A percentile compares a stretch with the other conserved stretches of the same genome.
Evolutionary conservation across 768 basidiomycete species (phyloP).

Genomic region (Boletales sp.): DNA sequence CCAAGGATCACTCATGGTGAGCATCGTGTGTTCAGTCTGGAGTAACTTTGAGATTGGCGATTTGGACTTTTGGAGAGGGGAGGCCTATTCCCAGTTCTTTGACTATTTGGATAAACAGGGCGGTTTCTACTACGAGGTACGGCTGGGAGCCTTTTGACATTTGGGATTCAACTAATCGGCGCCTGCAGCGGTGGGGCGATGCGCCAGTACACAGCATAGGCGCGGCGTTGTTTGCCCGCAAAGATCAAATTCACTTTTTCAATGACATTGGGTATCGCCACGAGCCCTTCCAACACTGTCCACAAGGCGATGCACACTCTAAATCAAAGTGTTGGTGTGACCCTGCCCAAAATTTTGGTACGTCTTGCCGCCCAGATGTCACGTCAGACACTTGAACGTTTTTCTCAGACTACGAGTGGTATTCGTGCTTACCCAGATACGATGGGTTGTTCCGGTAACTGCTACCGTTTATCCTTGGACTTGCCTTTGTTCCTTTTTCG

Average conservation of each 20-base stretch:
- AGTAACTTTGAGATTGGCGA: constrained; percentile 82
- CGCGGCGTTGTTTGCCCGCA: constrained; percentile 68
- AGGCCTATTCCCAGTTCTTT: constrained; percentile 84
- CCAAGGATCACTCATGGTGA: neutral
- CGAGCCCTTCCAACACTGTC: constrained; percentile 77
- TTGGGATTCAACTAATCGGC: neutral
- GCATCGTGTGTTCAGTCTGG: constrained; percentile 49
- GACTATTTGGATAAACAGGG: constrained; percentile 76
- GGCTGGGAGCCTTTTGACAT: constrained; percentile 2
- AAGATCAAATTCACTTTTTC: constrained; percentile 80
- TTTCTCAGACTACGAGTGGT: constrained; percentile 71
- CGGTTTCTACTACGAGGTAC: constrained; percentile 89
- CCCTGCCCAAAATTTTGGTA: constrained; percentile 66
- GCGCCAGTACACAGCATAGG: constrained; percentile 87
- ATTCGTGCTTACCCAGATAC: constrained; percentile 82
- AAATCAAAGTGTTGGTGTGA: constrained; percentile 71
- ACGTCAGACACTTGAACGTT: neutral
- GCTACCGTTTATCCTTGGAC: neutral
- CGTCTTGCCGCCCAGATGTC: constrained; percentile 13
- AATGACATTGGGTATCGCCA: constrained; percentile 83
- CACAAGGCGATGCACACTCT: constrained; percentile 50
- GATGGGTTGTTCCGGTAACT: constrained; percentile 50
- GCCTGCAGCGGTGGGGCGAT: constrained; percentile 70
- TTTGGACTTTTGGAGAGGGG: constrained; percentile 84
- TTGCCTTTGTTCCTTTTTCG: neutral